phyloP scores from a whole-genome alignment of 176 grass and related monocot species.

The Oryza punctata region DNA sequence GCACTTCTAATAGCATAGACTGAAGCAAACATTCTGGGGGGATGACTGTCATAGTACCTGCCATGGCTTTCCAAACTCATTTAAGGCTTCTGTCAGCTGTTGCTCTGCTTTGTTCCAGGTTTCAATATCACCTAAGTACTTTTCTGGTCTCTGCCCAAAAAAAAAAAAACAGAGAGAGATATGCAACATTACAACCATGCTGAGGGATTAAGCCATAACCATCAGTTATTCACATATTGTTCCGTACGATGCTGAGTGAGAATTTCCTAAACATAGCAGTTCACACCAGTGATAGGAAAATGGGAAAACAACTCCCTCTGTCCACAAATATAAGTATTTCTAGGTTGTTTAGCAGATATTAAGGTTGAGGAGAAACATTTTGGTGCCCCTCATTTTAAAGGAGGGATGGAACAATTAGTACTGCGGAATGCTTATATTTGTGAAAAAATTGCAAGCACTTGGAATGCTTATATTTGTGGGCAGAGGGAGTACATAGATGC shows the following conservation, averaged over 20 bases:
- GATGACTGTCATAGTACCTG: constrained; percentile 47
- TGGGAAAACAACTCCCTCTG: neutral
- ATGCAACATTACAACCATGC: constrained; percentile 16
- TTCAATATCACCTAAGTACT: constrained; percentile 93
- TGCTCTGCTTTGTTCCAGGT: constrained; percentile 98
- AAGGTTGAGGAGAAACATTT: no score
- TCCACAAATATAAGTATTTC: no score
- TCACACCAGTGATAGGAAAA: neutral
- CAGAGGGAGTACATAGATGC: neutral
- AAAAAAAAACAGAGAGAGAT: constrained; percentile 16
- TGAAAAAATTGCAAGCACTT: no score
- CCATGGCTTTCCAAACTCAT: constrained; percentile 96
- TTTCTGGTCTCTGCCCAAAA: constrained; percentile 79
- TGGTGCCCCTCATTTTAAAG: no score
- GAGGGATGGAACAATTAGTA: no score
- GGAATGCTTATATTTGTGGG: no score
- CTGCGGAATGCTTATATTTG: no score
- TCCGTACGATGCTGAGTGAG: neutral
- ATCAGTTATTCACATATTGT: neutral
- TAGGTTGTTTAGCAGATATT: no score
- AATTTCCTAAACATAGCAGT: neutral
- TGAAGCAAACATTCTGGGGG: neutral
- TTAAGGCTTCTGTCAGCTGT: constrained; percentile 85
- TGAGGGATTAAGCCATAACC: neutral
- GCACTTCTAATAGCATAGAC: constrained; percentile 15